Conservation (phyloP, 495 filamentous ascomycete species). For the Xylaria acuta region DNA sequence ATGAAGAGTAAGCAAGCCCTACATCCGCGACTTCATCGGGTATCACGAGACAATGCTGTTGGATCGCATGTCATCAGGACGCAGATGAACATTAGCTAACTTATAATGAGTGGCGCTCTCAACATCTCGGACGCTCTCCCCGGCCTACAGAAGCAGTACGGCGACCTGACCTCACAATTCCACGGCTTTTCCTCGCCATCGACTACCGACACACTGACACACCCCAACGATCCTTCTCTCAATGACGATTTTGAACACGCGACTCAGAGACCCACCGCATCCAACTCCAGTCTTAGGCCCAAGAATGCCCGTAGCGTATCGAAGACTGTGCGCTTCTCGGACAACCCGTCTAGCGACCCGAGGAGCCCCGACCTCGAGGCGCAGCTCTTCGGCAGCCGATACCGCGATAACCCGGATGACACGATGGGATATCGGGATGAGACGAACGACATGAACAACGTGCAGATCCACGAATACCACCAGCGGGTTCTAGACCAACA, state of each 20-base stretch:
- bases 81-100: constrained; percentile 24
- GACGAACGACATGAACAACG: constrained; percentile 64
- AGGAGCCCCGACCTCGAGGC: constrained; percentile 55
- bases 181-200: constrained; percentile 62
- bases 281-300: constrained; percentile 40
- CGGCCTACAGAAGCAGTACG: constrained; percentile 63
- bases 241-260: constrained; percentile 71
- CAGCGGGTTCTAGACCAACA: constrained; percentile 79
- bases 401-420: constrained; percentile 58
- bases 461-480: constrained; percentile 89
- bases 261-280: constrained; percentile 51
- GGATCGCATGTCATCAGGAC: background rate
- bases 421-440: constrained; percentile 63
- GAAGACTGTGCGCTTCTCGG: constrained; percentile 93
- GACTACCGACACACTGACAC: constrained; percentile 56
- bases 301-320: constrained; percentile 40
- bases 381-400: constrained; percentile 68
- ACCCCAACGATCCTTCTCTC: constrained; percentile 73
- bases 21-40: constrained; percentile 11
- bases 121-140: constrained; percentile 56
- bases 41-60: constrained; percentile 7
- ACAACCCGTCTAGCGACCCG: constrained; percentile 56
- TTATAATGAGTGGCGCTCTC: constrained; percentile 47
- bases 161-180: constrained; percentile 65
- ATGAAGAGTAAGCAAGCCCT: constrained; percentile 54